Conservation (phyloP, 495 filamentous ascomycete species). For the Eremomyces bilateralis region DNA sequence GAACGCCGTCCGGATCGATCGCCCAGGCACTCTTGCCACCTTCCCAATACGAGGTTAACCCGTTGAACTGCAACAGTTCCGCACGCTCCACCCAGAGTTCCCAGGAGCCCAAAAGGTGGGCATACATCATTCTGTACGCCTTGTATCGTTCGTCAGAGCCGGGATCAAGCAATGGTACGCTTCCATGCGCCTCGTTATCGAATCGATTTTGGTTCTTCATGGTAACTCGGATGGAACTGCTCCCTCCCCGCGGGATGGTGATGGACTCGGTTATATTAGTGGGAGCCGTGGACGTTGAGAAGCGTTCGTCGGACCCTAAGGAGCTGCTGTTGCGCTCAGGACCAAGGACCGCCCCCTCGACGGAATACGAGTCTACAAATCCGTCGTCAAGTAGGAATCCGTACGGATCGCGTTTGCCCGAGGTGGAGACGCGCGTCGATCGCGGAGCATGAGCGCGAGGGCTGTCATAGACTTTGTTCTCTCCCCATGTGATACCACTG, state of each 20-base stretch:
- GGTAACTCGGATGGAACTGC: conserved; percentile 38
- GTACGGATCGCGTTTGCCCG: no score
- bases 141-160: conserved; percentile 35
- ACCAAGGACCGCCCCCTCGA: no score
- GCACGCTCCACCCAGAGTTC: conserved; percentile 48
- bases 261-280: not conserved
- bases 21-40: no score
- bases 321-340: no score
- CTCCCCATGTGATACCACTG: conserved; percentile 42
- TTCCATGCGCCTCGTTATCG: conserved; percentile 51
- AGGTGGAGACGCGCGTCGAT: no score
- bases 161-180: conserved; percentile 46
- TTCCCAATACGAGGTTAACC: conserved; percentile 21
- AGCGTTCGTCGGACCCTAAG: no score
- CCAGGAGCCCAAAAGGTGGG: conserved; percentile 66
- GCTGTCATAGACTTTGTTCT: conserved; percentile 28
- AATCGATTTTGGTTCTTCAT: conserved; percentile 61
- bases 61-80: conserved; percentile 70
- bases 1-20: no score
- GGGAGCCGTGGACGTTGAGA: no score
- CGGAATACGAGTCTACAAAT: no score
- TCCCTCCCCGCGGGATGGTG: conserved; percentile 7
- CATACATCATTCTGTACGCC: conserved; percentile 59
- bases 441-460: no score
- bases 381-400: no score